Evolutionary conservation across 345 rosid genomes (phyloP), one percentile per base, ranked within the genome.

Genomic region (Alliaria petiolata): DNA sequence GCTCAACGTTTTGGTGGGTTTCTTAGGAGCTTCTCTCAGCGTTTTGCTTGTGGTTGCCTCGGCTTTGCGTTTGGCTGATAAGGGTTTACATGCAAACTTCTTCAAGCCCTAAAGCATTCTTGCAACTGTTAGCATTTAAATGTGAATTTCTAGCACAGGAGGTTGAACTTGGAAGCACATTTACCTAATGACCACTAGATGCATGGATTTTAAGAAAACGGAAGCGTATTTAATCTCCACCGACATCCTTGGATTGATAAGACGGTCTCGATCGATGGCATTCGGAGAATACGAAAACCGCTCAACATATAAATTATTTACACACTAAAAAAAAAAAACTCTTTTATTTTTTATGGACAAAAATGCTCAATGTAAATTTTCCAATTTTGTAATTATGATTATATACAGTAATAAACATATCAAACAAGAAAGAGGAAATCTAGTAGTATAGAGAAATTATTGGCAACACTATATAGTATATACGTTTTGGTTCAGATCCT

Each of bases 1-100:
- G 47, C 60, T 87, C 15, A 85, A 87, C 64, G 79, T 88, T 86
- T 78, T 42, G 20, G 70, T 89, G 12, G 92, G 90, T n/a, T 17
- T 78, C 4, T 51, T 83, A 6, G 96, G 92, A 10, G 69, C 80
- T 54, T 71, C 71, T 52, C 76, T 87, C 2, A 87, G 90, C 66
- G 76, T 70, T 40, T 34, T 80, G 51, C 63, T 83, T 71, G 19
- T 84, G 15, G 84, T 85, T 4, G 81, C 81, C 8, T 82, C 87
- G 3, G n/a, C 83, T 39, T 80, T 82, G 66, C 82, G 64, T 19
- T 1, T 87, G 5, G 72, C 76, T 65, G 78, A 84, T 7, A 83
- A 76, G 12, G 90, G 96, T 12, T 56, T 85, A 44, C 67, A 80
- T 16, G 51, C 84, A 1, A 89, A 73, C 71, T 89, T 89, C 85